A percentile compares a stretch with the other conserved stretches of the same genome.
Conservation (phyloP, 106 monocot genomes). For the Narthecium ossifragum region DNA sequence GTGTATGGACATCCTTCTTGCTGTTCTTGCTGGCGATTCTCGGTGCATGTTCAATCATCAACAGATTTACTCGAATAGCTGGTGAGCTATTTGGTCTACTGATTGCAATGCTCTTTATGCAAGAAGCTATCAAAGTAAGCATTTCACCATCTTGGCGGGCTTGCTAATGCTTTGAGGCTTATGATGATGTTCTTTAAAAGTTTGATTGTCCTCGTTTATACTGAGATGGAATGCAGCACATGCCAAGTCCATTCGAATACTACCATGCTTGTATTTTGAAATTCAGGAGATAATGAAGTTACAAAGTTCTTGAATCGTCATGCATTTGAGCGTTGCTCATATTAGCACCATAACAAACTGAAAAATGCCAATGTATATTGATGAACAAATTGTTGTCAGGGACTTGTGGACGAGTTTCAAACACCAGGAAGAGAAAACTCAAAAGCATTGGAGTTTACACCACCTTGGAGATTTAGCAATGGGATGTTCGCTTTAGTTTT, state of each 20-base stretch:
- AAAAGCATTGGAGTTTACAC: constrained; percentile 32
- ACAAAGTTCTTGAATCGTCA: too few relatives aligned
- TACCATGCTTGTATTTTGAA: too few relatives aligned
- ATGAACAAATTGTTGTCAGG: constrained; percentile 20
- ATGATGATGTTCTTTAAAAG: too few relatives aligned
- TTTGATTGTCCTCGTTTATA: too few relatives aligned
- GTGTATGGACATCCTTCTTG: constrained; percentile 75
- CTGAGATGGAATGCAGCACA: too few relatives aligned
- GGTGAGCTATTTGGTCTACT: constrained; percentile 86
- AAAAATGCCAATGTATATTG: too few relatives aligned
- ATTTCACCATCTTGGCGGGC: too few relatives aligned
- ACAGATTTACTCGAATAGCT: constrained; percentile 77
- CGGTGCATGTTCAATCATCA: constrained; percentile 82
- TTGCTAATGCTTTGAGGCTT: too few relatives aligned
- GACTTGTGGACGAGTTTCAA: constrained; percentile 72
- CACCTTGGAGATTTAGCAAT: constrained; percentile 75
- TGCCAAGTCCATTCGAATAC: too few relatives aligned
- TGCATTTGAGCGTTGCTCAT: too few relatives aligned
- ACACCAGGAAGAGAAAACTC: constrained; percentile 61
- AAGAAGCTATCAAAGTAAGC: constrained; percentile 71
- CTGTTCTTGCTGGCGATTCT: constrained; percentile 65
- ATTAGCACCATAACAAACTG: too few relatives aligned
- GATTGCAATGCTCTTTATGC: constrained; percentile 87
- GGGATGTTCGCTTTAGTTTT: constrained; percentile 86
- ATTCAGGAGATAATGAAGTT: too few relatives aligned